A percentile compares a stretch with the other conserved stretches of the same genome.
Conservation (phyloP, 768 basidiomycete species). For the Termitomyces heimii region DNA sequence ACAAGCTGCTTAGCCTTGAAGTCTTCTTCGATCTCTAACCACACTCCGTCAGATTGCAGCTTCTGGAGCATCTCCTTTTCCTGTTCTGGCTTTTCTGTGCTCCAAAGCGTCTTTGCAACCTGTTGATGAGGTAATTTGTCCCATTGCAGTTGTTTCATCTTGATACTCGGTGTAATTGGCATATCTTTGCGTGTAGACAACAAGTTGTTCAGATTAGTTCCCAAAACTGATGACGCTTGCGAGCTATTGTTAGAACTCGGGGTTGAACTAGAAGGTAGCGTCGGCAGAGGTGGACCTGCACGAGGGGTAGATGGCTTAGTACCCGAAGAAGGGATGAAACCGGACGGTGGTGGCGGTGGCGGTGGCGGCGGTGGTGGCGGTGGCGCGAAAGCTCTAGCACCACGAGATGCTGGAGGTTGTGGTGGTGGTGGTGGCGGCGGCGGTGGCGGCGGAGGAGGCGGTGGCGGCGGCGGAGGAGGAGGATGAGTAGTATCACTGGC, state of each 20-base stretch:
- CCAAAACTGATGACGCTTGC: constrained; percentile 55
- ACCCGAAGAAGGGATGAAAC: constrained; percentile 13
- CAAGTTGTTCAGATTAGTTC: constrained; percentile 50
- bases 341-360: constrained; percentile 27
- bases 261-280: constrained; percentile 30
- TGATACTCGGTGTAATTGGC: constrained; percentile 74
- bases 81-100: constrained; percentile 56
- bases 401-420: constrained; percentile 16
- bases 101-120: constrained; percentile 84
- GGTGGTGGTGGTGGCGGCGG: constrained; percentile 13
- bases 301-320: constrained; percentile 21
- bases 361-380: constrained; percentile 31
- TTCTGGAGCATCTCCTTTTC: constrained; percentile 80
- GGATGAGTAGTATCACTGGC: constrained; percentile 14
- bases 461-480: not conserved
- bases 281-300: constrained; percentile 28
- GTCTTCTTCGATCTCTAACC: constrained; percentile 95
- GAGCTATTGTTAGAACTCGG: constrained; percentile 27
- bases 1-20: constrained; percentile 96
- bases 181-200: constrained; percentile 77
- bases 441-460: not conserved
- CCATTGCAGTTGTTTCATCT: constrained; percentile 99
- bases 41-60: constrained; percentile 80
- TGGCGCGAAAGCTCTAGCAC: constrained; percentile 22
- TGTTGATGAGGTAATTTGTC: constrained; percentile 93